These are phyloP conservation scores for Fagopyrum homotropicum DNA, from an alignment of 148 eudicot genomes.

Conservation along the genomic window DNA sequence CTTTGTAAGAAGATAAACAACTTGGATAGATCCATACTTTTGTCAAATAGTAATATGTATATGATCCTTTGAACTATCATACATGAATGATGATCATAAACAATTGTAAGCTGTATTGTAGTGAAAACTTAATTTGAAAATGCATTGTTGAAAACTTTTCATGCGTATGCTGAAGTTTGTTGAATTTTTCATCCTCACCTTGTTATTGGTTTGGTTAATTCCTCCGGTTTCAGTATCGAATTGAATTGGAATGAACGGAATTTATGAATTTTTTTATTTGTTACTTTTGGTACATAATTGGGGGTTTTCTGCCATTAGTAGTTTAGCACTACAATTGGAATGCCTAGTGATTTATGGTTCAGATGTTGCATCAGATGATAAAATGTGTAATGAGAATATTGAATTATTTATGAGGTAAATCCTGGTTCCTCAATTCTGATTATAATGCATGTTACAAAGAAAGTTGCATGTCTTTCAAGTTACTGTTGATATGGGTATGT, in stretches of 20 bases:
- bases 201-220: not conserved
- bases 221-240: too few relatives aligned
- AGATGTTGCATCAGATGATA: too few relatives aligned
- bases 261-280: not conserved
- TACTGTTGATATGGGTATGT: too few relatives aligned
- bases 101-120: slow-evolving; percentile 44
- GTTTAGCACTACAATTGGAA: too few relatives aligned
- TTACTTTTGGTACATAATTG: not conserved
- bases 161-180: not conserved
- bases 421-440: too few relatives aligned
- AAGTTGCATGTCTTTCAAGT: too few relatives aligned
- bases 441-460: too few relatives aligned
- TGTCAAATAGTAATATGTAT: not conserved
- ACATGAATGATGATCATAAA: slow-evolving; percentile 72
- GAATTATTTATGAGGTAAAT: too few relatives aligned
- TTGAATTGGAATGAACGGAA: not conserved
- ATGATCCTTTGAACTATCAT: slow-evolving; percentile 27
- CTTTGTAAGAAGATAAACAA: not conserved
- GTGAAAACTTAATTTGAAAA: too few relatives aligned
- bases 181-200: not conserved
- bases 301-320: not conserved
- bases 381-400: too few relatives aligned
- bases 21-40: not conserved
- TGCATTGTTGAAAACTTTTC: too few relatives aligned
- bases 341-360: too few relatives aligned